Evolutionary conservation across 2,329 filamentous ascomycete genomes (phyloP), one percentile per base, ranked within the genome.

Genomic region (Colletotrichum caudatum): DNA sequence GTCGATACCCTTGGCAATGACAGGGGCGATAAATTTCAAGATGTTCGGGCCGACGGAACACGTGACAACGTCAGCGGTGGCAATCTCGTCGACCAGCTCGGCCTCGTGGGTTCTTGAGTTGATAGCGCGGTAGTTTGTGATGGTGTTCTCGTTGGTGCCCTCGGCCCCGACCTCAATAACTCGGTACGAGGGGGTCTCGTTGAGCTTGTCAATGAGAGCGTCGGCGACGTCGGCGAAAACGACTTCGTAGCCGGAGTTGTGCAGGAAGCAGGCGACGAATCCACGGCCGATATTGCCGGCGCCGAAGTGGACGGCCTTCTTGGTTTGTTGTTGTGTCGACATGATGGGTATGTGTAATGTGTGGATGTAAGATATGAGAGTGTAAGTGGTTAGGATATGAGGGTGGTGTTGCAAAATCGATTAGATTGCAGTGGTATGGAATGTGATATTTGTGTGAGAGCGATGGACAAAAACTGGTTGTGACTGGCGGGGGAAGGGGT

Each of bases 11-110:
- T 97, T 96, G 80, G 95, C 95, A 77, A 99, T 97, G 77, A 95
- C 93, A 33, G 95, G 93, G 58, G 96, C 96, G 79, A 99, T 96
- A 84, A 97, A 98, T 84, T 94, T 95, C 80, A 99, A 92, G 79
- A 99, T 92, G 82, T 95, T 97, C 77, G 96, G 96, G 56, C 96
- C 96, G 75, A 99, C 96, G 26, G 96, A 97, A 84, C 96, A 99
- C 74, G 96, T 99, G 78, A 99, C 94, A 64, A 97, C 85, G 74
- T 97, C 94, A 51, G 95, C 95, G 29, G 92, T 92, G 67, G 92
- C 88, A 77, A 98, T 97, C 85, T 96, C 94, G 58, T 95, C 83
- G 76, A 98, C 84, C 66, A 97, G 90, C 66, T 95, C 91, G 65
- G 87, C 87, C 84, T 97, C 92, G 80, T 97, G 87, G 75, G 92